These are phyloP conservation scores for Aaosphaeria arxii DNA, from an alignment of 2,329 filamentous ascomycete genomes.

Conservation along the genomic window DNA sequence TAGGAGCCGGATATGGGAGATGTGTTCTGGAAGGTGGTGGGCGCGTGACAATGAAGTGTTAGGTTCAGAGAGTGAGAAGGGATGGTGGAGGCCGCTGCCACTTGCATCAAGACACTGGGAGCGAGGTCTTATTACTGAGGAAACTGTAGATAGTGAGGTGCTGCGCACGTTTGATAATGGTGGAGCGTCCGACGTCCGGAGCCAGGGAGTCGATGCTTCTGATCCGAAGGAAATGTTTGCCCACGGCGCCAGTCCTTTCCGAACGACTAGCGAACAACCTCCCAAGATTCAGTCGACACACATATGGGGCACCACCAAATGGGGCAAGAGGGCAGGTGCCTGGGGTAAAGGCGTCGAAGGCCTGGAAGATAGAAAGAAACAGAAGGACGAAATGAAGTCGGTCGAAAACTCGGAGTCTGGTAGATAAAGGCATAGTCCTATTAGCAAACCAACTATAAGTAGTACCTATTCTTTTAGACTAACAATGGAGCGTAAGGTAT, in stretches of 20 bases:
- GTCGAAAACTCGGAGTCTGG: too few species aligned
- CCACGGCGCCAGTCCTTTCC: conserved; percentile 44
- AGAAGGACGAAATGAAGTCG: conserved; percentile 14
- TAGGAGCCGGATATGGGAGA: conserved; percentile 75
- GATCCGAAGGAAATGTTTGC: conserved; percentile 5
- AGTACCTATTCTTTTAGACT: too few species aligned
- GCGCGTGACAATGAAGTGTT: conserved; percentile 58
- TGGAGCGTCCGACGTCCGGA: background rate
- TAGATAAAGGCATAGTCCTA: too few species aligned
- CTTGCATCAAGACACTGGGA: conserved; percentile 67
- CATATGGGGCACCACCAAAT: conserved; percentile 53
- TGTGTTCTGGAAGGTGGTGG: conserved; percentile 74
- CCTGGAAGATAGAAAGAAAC: conserved; percentile 37
- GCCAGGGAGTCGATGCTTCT: conserved; percentile 7
- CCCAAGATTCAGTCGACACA: conserved; percentile 53
- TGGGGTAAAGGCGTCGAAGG: conserved; percentile 53
- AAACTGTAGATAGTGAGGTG: background rate
- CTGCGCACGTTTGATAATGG: background rate
- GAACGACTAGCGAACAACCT: conserved; percentile 43
- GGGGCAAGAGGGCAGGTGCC: conserved; percentile 52
- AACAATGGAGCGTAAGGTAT: too few species aligned
- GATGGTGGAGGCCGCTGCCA: conserved; percentile 68
- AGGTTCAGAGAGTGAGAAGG: conserved; percentile 50
- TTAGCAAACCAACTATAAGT: too few species aligned
- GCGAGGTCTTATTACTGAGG: conserved; percentile 3